phyloP scores from a whole-genome alignment of 805 yeast genomes.

The Saccharomyces paradoxus region DNA sequence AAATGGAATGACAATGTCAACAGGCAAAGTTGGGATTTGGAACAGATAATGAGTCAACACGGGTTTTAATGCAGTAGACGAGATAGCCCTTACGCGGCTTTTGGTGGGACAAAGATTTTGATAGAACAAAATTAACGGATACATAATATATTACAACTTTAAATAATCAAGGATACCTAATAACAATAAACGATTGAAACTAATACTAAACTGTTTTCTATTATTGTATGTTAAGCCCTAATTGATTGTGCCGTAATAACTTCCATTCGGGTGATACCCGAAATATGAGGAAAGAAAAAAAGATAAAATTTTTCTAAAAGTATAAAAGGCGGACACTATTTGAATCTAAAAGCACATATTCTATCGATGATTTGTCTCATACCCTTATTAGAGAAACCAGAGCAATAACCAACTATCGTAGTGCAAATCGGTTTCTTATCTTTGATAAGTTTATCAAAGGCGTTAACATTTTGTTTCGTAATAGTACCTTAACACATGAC shows the following conservation, averaged over 20 bases:
- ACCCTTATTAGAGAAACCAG: too few species aligned
- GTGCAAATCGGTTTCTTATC: too few species aligned
- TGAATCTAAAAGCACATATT: not conserved
- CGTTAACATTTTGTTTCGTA: slow-evolving; percentile 1
- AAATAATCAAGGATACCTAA: not conserved
- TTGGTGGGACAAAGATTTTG: not conserved
- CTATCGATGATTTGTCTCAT: too few species aligned
- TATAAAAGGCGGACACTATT: slow-evolving; percentile 4
- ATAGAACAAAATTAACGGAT: not conserved
- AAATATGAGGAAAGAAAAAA: not conserved
- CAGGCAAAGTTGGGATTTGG: slow-evolving; percentile 8
- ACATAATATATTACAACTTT: not conserved
- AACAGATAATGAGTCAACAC: slow-evolving; percentile 8
- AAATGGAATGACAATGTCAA: not conserved
- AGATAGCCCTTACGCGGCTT: not conserved
- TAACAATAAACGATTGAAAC: not conserved
- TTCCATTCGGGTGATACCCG: not conserved
- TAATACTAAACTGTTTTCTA: not conserved
- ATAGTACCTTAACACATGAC: not conserved
- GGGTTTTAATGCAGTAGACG: slow-evolving; percentile 5
- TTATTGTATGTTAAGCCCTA: not conserved
- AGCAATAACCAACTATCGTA: not conserved
- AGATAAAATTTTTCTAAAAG: not conserved
- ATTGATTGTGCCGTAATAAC: not conserved
- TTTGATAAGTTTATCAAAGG: slow-evolving; percentile 6